Evolutionary conservation across 2,329 filamentous ascomycete species (phyloP), one percentile per base, ranked within the genome.

Genomic region (Ophiosphaerella herpotricha): DNA sequence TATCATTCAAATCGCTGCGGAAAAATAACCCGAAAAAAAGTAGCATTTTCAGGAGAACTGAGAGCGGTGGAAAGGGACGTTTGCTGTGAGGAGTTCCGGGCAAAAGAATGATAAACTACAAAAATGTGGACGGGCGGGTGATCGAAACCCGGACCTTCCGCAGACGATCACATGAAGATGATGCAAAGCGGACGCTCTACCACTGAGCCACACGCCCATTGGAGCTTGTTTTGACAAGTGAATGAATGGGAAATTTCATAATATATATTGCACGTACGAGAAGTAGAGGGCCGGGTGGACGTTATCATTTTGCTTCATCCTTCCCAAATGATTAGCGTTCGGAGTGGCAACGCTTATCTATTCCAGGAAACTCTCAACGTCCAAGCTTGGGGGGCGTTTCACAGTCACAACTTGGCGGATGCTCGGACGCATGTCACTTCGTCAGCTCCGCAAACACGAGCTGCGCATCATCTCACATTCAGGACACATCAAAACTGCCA

Each of bases 131-230:
- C 38, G 35, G 35, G 43, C 43, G 16, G 48, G 35, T 51, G 43
- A 46, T 51, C 48, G 48, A 51, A 51, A 51, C 29, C 43, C 16
- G 39, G 48, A 39, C 43, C 48, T 51, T 39, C 39, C 48, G 48
- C 48, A 51, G 18, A 11, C 26, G 26, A 43, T 7, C 39, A 39
- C 33, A 37, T 34, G 34, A 23, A 36, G n/a, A 16, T 6, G 9
- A 67, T 72, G 68, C 70, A 72, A 73, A 73, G 70, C 70, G 66
- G 59, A 53, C 69, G 68, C 70, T 70, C 70, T 73, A 69, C 70
- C 68, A 71, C 70, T 72, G 68, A 69, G 68, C 68, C 58, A 71
- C 46, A 70, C 50, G 61, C 67, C 67, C 67, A 39, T 24, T 39
- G 33, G 33, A 35, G 33, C 37, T 36, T 36, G 16, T 36, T 14